These are phyloP conservation scores for Sisymbrium altissimum DNA, from an alignment of 345 rosid genomes.

Conservation along the genomic window DNA sequence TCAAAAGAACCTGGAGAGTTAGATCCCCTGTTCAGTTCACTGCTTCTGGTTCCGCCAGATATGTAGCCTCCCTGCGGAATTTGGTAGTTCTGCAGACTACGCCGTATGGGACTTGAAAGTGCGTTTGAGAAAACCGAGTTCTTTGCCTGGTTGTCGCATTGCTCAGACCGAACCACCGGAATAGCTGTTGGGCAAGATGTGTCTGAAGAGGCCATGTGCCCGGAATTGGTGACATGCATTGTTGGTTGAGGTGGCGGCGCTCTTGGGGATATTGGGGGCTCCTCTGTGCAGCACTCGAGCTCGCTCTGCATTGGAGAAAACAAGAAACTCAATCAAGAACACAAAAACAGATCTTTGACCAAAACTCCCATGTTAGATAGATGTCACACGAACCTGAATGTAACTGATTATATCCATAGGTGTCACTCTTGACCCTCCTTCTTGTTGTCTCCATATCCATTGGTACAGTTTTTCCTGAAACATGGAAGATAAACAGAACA, in stretches of 20 bases:
- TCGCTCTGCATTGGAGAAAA: constrained; percentile 41
- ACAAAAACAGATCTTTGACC: not conserved
- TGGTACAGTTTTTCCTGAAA: constrained; percentile 83
- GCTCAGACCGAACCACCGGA: constrained; percentile 54
- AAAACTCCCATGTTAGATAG: not conserved
- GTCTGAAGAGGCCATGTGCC: constrained; percentile 53
- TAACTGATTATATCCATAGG: constrained; percentile 60
- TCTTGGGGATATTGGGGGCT: constrained; percentile 64
- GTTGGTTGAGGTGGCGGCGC: constrained; percentile 44
- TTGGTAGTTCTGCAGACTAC: constrained; percentile 72
- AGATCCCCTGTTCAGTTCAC: constrained; percentile 49
- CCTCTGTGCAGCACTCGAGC: constrained; percentile 50
- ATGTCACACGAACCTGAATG: constrained; percentile 57
- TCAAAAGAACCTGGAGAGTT: constrained; percentile 69
- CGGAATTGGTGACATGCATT: constrained; percentile 41
- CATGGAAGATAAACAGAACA: not conserved
- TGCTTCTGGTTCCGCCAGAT: constrained; percentile 49
- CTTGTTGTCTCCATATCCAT: constrained; percentile 85
- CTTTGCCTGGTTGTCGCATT: constrained; percentile 66
- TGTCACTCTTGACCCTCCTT: constrained; percentile 74
- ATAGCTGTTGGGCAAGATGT: constrained; percentile 46
- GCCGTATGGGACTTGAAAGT: constrained; percentile 66
- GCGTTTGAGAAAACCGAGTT: constrained; percentile 84
- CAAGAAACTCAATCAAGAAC: constrained; percentile 9
- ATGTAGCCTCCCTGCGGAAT: constrained; percentile 63